Conservation (phyloP, 305 asterid genomes). For the Rubia tinctorum region DNA sequence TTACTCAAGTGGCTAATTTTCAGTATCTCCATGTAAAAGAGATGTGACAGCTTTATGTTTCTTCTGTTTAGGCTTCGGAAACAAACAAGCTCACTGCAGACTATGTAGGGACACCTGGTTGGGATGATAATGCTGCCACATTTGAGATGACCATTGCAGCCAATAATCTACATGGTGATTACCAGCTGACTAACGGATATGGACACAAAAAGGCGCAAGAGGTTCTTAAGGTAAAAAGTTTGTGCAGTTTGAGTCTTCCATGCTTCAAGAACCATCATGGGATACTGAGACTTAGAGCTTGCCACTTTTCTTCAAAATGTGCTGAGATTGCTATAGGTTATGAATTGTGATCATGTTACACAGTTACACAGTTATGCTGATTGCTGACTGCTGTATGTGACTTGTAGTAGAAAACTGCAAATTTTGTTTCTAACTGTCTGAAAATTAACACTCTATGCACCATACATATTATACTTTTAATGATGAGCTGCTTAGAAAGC, state of each 20-base stretch:
- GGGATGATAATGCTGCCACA: conserved; percentile 85
- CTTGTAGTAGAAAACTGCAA: background rate
- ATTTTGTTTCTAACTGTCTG: background rate
- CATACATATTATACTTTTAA: background rate
- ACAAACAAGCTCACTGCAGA: conserved; percentile 65
- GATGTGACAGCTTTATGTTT: conserved; percentile 26
- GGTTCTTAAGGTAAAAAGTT: conserved; percentile 46
- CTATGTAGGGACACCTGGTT: conserved; percentile 69
- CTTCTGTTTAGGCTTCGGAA: conserved; percentile 62
- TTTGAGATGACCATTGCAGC: conserved; percentile 50
- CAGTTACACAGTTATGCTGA: background rate
- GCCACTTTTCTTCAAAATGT: background rate
- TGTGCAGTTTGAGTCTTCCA: background rate
- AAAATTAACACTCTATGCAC: background rate
- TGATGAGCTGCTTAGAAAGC: background rate
- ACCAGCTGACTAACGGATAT: conserved; percentile 76
- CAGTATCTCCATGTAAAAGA: background rate
- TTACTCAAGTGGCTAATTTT: background rate
- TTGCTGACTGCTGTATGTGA: background rate
- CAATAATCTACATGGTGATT: conserved; percentile 71
- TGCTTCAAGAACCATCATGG: background rate
- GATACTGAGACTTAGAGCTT: background rate
- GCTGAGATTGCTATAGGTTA: background rate
- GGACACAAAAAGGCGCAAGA: conserved; percentile 57
- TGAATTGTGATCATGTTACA: background rate